A percentile compares a stretch with the other conserved stretches of the same genome.
phyloP scores from a whole-genome alignment of 2,329 filamentous ascomycete species.

The Aspergillus sp. region DNA sequence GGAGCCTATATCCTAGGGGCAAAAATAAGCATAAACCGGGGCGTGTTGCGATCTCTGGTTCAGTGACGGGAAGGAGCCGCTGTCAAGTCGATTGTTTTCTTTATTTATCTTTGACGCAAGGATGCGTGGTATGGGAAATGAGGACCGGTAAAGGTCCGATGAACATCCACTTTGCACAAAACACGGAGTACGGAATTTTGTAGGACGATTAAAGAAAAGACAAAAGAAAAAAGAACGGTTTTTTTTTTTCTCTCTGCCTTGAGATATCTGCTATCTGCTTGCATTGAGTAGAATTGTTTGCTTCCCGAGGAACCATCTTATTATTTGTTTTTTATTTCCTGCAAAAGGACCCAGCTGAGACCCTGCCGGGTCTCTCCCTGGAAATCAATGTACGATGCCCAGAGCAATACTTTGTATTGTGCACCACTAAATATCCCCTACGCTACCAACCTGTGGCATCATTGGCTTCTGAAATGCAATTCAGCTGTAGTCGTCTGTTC shows the following conservation, averaged over 20 bases:
- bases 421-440: neutral
- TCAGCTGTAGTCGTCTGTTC: neutral
- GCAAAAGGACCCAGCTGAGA: neutral
- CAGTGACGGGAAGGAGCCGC: constrained; percentile 15
- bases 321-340: no score
- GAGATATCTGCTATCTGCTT: neutral
- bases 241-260: neutral
- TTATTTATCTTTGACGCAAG: neutral
- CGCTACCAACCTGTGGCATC: neutral
- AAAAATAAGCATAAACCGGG: constrained; percentile 21
- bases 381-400: neutral
- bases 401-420: no score
- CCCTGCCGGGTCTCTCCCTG: neutral
- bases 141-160: constrained; percentile 11
- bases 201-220: constrained; percentile 8
- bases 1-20: constrained; percentile 8
- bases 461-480: neutral
- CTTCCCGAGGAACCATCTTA: no score
- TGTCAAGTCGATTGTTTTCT: constrained; percentile 6
- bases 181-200: constrained; percentile 8
- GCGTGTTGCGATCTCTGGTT: constrained; percentile 17
- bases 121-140: neutral
- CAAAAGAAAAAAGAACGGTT: constrained; percentile 1
- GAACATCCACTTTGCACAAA: constrained; percentile 18
- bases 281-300: neutral